A percentile compares a stretch with the other conserved stretches of the same genome.
Evolutionary conservation across 805 yeast species (phyloP).

Genomic region (Cyberlindnera bimundalis): DNA sequence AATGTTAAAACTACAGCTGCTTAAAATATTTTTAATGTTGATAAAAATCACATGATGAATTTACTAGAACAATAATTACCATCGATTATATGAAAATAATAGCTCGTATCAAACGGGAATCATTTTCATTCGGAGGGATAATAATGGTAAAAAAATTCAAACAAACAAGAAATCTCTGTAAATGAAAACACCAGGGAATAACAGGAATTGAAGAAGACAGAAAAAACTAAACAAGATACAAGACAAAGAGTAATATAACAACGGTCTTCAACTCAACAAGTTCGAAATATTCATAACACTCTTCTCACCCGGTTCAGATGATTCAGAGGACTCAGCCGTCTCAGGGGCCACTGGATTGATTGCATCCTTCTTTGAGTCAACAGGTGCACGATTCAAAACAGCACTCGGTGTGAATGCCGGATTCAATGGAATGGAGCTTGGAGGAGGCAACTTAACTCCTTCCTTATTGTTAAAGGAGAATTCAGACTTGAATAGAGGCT

Average conservation of each 20-base stretch:
- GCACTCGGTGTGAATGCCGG: conserved; percentile 11
- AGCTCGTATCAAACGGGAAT: conserved; percentile 3
- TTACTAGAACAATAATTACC: too few relatives aligned
- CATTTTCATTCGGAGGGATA: too few relatives aligned
- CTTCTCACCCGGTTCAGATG: conserved; percentile 6
- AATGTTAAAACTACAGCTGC: too few relatives aligned
- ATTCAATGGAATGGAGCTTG: conserved; percentile 15
- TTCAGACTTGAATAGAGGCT: conserved; percentile 17
- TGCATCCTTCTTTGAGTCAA: not conserved
- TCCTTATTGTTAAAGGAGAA: conserved; percentile 14
- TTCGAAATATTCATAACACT: conserved; percentile 24
- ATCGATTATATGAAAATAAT: too few relatives aligned
- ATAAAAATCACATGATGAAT: too few relatives aligned
- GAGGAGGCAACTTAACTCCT: conserved; percentile 19
- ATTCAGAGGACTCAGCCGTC: not conserved
- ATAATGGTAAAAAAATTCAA: too few relatives aligned
- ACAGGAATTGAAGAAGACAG: not conserved
- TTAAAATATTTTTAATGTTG: too few relatives aligned
- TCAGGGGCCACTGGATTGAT: not conserved
- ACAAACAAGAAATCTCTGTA: not conserved
- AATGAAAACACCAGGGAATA: not conserved
- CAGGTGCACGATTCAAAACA: not conserved
- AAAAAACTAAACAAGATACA: too few relatives aligned
- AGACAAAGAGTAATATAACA: not conserved
- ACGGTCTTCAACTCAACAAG: conserved; percentile 13